Base-by-base conservation (phyloP, 306 rosid genomes). In the Quercus berberidifolia region DNA sequence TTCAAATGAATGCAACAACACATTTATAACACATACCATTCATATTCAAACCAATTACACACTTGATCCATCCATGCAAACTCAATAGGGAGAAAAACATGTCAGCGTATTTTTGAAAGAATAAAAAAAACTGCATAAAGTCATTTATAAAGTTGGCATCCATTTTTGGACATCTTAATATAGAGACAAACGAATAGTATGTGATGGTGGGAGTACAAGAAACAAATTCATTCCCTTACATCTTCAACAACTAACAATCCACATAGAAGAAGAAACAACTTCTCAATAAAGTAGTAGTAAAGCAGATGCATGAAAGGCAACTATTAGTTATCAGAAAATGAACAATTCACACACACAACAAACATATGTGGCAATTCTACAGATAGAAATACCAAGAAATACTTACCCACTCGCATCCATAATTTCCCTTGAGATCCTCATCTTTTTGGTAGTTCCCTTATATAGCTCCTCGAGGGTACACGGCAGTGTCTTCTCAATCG, bases 401-500 rank as follows among this genome's bases (percentile, higher is more conserved):
- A 86, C 80, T 79, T 78, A 94, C 98, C 98, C 97, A 76, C 93
- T 94, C 5, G 94, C 88, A 87, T 92, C 96, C 1, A 88, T 84
- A 83, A 94, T 88, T 75, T 84, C 91, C 67, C 97, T 86, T 9
- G 97, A 91, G 80, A 93, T 90, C 78, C 90, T 93, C 98, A 93
- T 90, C 88, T 89, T 91, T 78, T 86, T 91, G n/a, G 92, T 89
- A 46, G 89, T 90, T 1, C 97, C 98, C 77, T 88, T 93, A 25
- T 86, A 93, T 26, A 93, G 93, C 69, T 93, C 97, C 81, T 93
- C 97, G 74, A 93, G 92, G 85, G 84, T 89, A 83, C 97, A 94
- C 0, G 93, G 90, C 56, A 93, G 58, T 25, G 82, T 84, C 3
- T 52, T 89, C 82, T 93, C 95, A 12, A 91, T 89, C 0, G 95